Evolutionary conservation across 2,329 filamentous ascomycete genomes (phyloP).

Genomic region (Passalora sequoiae): DNA sequence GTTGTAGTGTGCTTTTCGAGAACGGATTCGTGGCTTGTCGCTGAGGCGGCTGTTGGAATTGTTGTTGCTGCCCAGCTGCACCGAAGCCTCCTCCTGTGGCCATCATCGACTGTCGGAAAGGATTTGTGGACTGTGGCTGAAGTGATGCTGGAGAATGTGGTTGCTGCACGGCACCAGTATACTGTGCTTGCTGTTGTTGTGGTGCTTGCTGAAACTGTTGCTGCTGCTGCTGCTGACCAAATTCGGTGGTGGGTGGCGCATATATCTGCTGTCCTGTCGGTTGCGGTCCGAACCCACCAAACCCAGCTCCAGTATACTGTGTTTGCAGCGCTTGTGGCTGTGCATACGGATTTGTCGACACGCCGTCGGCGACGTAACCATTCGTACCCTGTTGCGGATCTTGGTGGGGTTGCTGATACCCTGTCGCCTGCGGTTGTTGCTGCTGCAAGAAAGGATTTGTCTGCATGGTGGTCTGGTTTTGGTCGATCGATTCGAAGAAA

Average conservation of each 20-base stretch:
- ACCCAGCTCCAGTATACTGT: slow-evolving; percentile 69
- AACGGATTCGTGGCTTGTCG: slow-evolving; percentile 48
- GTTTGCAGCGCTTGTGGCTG: slow-evolving; percentile 52
- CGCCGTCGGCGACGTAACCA: slow-evolving; percentile 14
- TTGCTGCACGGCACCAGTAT: slow-evolving; percentile 24
- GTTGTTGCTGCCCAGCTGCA: slow-evolving; percentile 12
- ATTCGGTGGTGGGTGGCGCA: slow-evolving; percentile 25
- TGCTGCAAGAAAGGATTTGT: slow-evolving; percentile 28
- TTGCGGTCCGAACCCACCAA: slow-evolving; percentile 72
- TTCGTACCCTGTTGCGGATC: slow-evolving; percentile 25
- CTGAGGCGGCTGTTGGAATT: slow-evolving; percentile 20
- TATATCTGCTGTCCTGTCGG: slow-evolving; percentile 50
- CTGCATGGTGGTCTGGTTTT: slow-evolving; percentile 65
- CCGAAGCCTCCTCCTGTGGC: slow-evolving; percentile 27
- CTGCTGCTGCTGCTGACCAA: slow-evolving; percentile 21
- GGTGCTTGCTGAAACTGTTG: slow-evolving; percentile 5
- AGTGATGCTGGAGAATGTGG: slow-evolving; percentile 38
- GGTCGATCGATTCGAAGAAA: slow-evolving; percentile 90
- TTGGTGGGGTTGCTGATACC: slow-evolving; percentile 31
- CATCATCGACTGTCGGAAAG: slow-evolving; percentile 89
- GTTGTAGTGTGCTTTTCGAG: slow-evolving; percentile 50
- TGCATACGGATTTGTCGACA: slow-evolving; percentile 36
- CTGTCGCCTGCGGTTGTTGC: slow-evolving; percentile 39
- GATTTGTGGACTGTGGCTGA: slow-evolving; percentile 65
- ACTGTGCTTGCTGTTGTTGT: slow-evolving; percentile 33